These are phyloP conservation scores for Crithidia thermophila DNA, from an alignment of 208 protist genomes.

Conservation along the genomic window DNA sequence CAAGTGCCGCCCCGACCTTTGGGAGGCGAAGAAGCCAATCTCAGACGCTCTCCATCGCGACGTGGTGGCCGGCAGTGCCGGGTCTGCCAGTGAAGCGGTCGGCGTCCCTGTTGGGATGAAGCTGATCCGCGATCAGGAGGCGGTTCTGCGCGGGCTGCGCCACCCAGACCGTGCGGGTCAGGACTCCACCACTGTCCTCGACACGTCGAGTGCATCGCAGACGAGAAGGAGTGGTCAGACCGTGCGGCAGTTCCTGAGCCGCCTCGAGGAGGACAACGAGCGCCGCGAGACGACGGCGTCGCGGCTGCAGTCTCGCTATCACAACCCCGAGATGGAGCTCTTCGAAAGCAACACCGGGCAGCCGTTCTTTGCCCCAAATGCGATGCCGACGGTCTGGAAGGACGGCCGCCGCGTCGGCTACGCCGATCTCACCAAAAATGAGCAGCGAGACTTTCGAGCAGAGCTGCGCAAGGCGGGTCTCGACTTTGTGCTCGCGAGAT, in stretches of 20 bases:
- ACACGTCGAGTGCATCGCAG: background rate
- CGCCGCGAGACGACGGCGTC: conserved; percentile 38
- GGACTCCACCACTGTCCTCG: background rate
- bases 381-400: conserved; percentile 53
- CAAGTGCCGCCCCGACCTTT: conserved; percentile 30
- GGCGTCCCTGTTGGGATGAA: conserved; percentile 33
- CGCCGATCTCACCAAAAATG: conserved; percentile 37
- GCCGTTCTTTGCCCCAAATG: conserved; percentile 66
- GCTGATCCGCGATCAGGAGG: conserved; percentile 26
- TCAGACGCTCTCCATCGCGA: background rate
- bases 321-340: conserved; percentile 29
- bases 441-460: conserved; percentile 37
- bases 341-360: conserved; percentile 51
- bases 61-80: background rate
- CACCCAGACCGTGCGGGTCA: background rate
- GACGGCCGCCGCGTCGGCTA: conserved; percentile 54
- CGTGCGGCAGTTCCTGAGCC: conserved; percentile 32
- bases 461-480: conserved; percentile 33
- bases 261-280: conserved; percentile 44
- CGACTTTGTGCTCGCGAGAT: conserved; percentile 43
- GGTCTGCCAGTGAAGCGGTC: background rate
- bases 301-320: conserved; percentile 31
- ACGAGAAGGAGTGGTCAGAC: conserved; percentile 7
- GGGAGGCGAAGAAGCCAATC: conserved; percentile 26
- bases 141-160: conserved; percentile 25